These are phyloP conservation scores for Volvox carteri DNA, from an alignment of 163 green algal genomes.

Conservation along the genomic window DNA sequence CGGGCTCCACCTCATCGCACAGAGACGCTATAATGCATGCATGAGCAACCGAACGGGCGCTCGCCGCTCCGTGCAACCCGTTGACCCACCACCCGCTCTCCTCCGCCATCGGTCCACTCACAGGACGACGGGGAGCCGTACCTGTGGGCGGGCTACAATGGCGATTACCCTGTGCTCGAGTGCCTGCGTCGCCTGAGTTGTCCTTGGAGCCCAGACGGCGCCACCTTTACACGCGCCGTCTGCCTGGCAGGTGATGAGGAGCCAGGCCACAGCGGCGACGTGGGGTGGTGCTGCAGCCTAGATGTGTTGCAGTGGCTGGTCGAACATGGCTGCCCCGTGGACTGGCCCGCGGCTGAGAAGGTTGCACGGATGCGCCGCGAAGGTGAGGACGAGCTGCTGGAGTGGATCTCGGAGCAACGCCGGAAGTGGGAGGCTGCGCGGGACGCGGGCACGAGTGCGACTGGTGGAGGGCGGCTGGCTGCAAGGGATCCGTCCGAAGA, in stretches of 20 bases:
- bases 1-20: too few relatives aligned
- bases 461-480: background rate
- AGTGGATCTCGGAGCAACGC: background rate
- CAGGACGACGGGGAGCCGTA: constrained; percentile 29
- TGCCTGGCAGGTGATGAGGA: constrained; percentile 23
- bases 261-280: background rate
- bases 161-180: background rate
- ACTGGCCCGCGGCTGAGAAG: constrained; percentile 6
- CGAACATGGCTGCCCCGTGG: constrained; percentile 11
- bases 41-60: too few relatives aligned
- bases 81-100: too few relatives aligned
- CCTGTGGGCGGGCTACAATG: constrained; percentile 25
- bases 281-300: constrained; percentile 8
- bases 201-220: background rate
- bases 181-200: constrained; percentile 31
- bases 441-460: background rate
- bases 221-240: constrained; percentile 25
- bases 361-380: background rate
- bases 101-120: too few relatives aligned
- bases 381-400: constrained; percentile 5
- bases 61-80: too few relatives aligned
- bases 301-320: constrained; percentile 21
- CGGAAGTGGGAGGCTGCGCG: background rate
- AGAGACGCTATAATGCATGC: too few relatives aligned
- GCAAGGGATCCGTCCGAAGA: too few relatives aligned